These are phyloP conservation scores for Pholiota adiposa DNA, from an alignment of 1,284 basidiomycete species.

Conservation along the genomic window DNA sequence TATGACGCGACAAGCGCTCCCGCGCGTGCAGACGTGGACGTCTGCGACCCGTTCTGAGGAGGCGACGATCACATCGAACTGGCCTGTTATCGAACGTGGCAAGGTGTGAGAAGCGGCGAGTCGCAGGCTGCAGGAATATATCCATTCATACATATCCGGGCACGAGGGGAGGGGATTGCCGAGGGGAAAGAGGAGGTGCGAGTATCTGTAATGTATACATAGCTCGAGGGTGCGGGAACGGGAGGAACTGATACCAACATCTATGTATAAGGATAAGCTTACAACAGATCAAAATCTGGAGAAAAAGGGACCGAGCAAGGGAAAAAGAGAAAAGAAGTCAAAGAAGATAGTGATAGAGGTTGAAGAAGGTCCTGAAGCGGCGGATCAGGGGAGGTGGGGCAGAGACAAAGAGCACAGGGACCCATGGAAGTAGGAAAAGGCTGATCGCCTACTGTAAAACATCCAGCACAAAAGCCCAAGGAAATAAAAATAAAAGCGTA, in stretches of 20 bases:
- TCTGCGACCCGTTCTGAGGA: neutral
- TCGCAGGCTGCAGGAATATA: neutral
- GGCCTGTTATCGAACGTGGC: neutral
- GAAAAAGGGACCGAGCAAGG: slow-evolving; percentile 7
- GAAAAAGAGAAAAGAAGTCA: slow-evolving; percentile 2
- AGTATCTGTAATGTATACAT: neutral
- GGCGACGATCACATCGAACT: neutral
- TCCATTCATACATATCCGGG: neutral
- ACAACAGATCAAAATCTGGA: slow-evolving; percentile 4
- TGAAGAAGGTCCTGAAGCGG: slow-evolving; percentile 6
- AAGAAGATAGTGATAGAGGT: slow-evolving; percentile 1
- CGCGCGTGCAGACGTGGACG: neutral
- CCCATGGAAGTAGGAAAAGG: neutral
- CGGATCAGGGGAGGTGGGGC: slow-evolving; percentile 9
- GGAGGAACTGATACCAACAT: neutral
- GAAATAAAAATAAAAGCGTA: neutral
- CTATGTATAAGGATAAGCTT: slow-evolving; percentile 10
- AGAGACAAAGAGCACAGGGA: neutral
- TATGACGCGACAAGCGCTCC: no score
- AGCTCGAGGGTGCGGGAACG: neutral
- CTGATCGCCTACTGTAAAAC: neutral
- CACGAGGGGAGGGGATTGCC: neutral
- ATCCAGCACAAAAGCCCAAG: neutral
- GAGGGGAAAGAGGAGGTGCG: neutral
- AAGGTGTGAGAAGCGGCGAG: neutral